Conservation (phyloP, 345 rosid species). For the Cardamine chenopodiifolia region DNA sequence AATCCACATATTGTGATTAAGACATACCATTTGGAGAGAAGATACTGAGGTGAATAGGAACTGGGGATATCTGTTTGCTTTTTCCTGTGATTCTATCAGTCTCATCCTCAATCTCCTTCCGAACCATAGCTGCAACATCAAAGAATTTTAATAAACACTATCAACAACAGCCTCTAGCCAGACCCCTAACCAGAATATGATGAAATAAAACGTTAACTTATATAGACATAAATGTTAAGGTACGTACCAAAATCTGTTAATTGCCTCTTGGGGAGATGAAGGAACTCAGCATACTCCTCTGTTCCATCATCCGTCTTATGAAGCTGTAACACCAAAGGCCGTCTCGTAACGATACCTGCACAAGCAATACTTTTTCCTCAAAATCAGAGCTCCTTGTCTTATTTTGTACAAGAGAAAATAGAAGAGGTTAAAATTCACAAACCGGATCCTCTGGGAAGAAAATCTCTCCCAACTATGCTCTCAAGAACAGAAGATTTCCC, state of each 20-base stretch:
- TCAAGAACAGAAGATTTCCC: conserved; percentile 98
- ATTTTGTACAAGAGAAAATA: not conserved
- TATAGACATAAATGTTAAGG: not conserved
- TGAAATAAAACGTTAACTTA: not conserved
- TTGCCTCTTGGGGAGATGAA: conserved; percentile 68
- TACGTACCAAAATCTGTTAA: conserved; percentile 71
- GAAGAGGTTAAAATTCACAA: conserved; percentile 6
- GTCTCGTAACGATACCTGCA: conserved; percentile 86
- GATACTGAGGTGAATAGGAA: conserved; percentile 95
- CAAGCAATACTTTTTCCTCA: not conserved
- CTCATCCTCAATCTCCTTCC: conserved; percentile 92
- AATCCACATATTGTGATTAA: not conserved
- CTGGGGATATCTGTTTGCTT: conserved; percentile 83
- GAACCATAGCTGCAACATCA: conserved; percentile 61
- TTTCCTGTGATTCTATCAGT: conserved; percentile 90
- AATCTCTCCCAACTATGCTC: conserved; percentile 94
- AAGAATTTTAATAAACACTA: not conserved
- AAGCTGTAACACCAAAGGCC: conserved; percentile 91
- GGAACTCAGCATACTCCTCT: conserved; percentile 87
- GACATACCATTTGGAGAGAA: conserved; percentile 78
- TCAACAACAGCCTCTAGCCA: not conserved
- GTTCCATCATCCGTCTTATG: conserved; percentile 73
- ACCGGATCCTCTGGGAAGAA: conserved; percentile 99
- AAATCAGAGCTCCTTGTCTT: conserved; percentile 1
- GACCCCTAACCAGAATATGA: too few relatives aligned